Evolutionary conservation across 495 filamentous ascomycete species (phyloP).

Genomic region (Penicillium tannophilum): DNA sequence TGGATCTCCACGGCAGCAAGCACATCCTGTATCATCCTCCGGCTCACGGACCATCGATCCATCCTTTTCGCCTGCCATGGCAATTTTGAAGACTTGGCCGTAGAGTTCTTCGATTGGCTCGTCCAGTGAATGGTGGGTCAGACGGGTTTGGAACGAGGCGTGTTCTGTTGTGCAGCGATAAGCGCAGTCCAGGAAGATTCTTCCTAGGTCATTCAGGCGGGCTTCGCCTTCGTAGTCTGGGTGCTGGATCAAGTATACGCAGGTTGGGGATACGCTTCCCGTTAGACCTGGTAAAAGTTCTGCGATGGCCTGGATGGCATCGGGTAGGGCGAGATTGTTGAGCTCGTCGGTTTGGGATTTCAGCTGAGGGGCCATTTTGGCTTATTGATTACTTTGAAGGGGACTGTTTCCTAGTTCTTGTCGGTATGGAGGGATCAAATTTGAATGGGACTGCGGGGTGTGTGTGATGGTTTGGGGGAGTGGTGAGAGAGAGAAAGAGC

Average conservation of each 20-base stretch:
- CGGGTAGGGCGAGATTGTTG: slow-evolving; percentile 1
- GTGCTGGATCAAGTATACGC: slow-evolving; percentile 11
- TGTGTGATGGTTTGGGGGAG: too few species aligned
- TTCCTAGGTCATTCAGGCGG: slow-evolving; percentile 11
- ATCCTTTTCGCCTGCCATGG: neutral
- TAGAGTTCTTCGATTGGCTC: slow-evolving; percentile 10
- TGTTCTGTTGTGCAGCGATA: slow-evolving; percentile 7
- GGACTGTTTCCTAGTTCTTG: neutral
- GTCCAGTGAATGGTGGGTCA: slow-evolving; percentile 12
- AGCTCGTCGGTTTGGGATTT: slow-evolving; percentile 14
- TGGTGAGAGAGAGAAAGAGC: too few species aligned
- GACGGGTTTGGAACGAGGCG: slow-evolving; percentile 11
- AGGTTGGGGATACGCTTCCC: neutral
- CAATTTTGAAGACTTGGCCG: neutral
- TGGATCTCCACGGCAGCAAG: slow-evolving; percentile 17
- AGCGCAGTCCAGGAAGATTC: slow-evolving; percentile 3
- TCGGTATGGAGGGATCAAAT: neutral
- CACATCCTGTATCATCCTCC: neutral
- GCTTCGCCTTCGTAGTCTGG: slow-evolving; percentile 13
- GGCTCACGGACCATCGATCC: neutral
- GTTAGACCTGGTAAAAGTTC: slow-evolving; percentile 11
- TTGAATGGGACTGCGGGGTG: too few species aligned
- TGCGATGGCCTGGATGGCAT: slow-evolving; percentile 10
- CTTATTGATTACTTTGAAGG: neutral
- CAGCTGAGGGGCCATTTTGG: slow-evolving; percentile 9